Base-by-base conservation (phyloP, 116 monocot species). In the Cymodocea nodosa region DNA sequence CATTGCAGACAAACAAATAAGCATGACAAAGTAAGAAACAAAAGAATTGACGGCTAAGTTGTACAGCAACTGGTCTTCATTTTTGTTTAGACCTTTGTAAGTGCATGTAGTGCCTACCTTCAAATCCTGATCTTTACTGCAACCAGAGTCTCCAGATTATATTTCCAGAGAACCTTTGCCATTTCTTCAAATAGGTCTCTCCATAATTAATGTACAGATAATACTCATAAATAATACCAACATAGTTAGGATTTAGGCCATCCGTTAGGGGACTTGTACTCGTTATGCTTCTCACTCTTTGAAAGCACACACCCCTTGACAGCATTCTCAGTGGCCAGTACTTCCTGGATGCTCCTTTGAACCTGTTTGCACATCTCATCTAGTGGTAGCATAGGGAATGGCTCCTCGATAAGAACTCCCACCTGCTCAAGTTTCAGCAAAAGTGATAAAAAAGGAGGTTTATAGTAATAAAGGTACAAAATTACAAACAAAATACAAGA, bases 371-470 rank as follows among this genome's bases (percentile, higher is more conserved):
- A 90, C 19, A 85, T 65, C 10, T 85, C 87, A 58, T 85, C 85
- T 2, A 90, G 79, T 34, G 95, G 73, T 18, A 95, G 95, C 84
- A 90, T 87, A n/a, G 87, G 67, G 69, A 95, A 95, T 39, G 95
- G 95, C 76, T 90, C 90, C 72, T 95, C 90, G 24, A 95, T 95
- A 15, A 90, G 78, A 78, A 95, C 95, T 52, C 95, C 90, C 37
- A 95, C 95, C 95, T 95, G 77, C 35, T 53, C 36, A 39, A 50
- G 51, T 53, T 10, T 35, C 51, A 52, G 16, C n/a, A 35, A 16
- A 53, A 15, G 30, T 66, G 30, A 22, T 23, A 6, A 59, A 59
- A n/a, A 16, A 54, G 14, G 54, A 20, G n/a, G n/a, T 44, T 44
- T 44, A 6, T 44, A 11, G 11, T 44, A 44, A 37, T 3, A 30